phyloP scores from a whole-genome alignment of 2,329 filamentous ascomycete genomes.

The Plenodomus tracheiphilus region DNA sequence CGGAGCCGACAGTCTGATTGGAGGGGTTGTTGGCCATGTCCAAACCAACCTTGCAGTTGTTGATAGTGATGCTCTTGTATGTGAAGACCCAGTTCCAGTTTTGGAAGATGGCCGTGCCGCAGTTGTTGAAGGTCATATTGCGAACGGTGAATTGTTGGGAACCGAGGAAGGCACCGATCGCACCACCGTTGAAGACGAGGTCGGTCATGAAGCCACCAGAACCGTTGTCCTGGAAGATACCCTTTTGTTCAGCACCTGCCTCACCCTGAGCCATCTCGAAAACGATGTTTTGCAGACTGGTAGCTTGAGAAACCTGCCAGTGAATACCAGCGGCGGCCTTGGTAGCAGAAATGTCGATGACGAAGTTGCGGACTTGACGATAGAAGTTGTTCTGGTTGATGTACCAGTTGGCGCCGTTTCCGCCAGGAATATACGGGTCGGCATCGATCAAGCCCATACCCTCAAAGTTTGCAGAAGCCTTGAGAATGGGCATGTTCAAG shows the following conservation, averaged over 20 bases:
- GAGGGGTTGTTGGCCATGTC: slow-evolving; percentile 58
- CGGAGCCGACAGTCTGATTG: slow-evolving; percentile 81
- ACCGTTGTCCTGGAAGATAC: slow-evolving; percentile 64
- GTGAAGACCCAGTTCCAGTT: slow-evolving; percentile 61
- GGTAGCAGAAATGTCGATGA: slow-evolving; percentile 52
- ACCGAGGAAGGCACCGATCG: slow-evolving; percentile 62
- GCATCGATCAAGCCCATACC: slow-evolving; percentile 90
- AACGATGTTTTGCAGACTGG: slow-evolving; percentile 64
- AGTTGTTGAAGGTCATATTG: slow-evolving; percentile 56
- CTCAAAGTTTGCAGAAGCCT: slow-evolving; percentile 63
- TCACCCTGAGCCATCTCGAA: slow-evolving; percentile 58
- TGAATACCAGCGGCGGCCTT: slow-evolving; percentile 58
- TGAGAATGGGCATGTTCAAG: slow-evolving; percentile 70
- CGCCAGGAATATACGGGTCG: slow-evolving; percentile 74
- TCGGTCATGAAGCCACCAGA: slow-evolving; percentile 65
- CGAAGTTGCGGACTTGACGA: slow-evolving; percentile 58
- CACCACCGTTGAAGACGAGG: slow-evolving; percentile 63
- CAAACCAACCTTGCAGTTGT: slow-evolving; percentile 52
- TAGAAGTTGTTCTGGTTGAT: slow-evolving; percentile 61
- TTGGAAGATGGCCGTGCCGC: slow-evolving; percentile 56
- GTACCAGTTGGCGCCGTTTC: slow-evolving; percentile 56
- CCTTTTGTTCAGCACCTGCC: slow-evolving; percentile 56
- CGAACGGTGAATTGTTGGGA: slow-evolving; percentile 65
- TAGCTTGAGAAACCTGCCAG: slow-evolving; percentile 70
- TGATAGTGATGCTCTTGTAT: slow-evolving; percentile 51